Evolutionary conservation across 345 rosid genomes (phyloP), one percentile per base, ranked within the genome.

Genomic region (Populus deltoides): DNA sequence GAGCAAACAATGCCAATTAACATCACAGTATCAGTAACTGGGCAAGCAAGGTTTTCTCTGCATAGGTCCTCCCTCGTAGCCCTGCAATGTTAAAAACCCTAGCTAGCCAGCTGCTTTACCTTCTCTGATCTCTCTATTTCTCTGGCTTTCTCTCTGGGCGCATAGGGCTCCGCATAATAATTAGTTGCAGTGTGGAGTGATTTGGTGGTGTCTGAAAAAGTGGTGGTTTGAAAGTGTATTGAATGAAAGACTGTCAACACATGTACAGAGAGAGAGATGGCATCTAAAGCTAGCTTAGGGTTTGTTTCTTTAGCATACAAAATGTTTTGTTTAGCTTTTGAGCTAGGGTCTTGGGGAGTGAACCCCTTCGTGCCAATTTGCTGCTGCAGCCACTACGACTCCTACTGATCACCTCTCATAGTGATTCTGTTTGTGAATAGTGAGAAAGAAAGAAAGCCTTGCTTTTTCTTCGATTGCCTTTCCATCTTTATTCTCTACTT

Each of bases 151-250:
- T 36, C n/a, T 49, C 25, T 35, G 66, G 18, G 12, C 29, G 75
- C 76, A 55, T 78, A 67, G 80, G 81, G 79, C 80, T 80, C 78
- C 39, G 72, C 41, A 67, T 76, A 89, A 89, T 86, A 79, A 88
- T 81, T 83, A 89, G 89, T 78, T 77, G 81, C 85, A 85, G 87
- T 49, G 81, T 59, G 77, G 84, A 80, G 85, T 78, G 89, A 88
- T 85, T 81, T 75, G 89, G 83, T 89, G 71, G 83, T 86, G 89
- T 89, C 88, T 85, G 89, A 81, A 83, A 87, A 89, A 86, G 87
- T 82, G 86, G 81, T 71, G 89, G 85, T 82, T 86, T 83, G 85
- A 86, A 87, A 80, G 81, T 83, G 83, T 66, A 80, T 84, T 85
- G 84, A 89, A 82, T 82, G 83, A 77, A 78, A 77, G 72, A 80